Conservation (phyloP, 2,329 filamentous ascomycete genomes). For the Phyllosticta citribraziliensis region DNA sequence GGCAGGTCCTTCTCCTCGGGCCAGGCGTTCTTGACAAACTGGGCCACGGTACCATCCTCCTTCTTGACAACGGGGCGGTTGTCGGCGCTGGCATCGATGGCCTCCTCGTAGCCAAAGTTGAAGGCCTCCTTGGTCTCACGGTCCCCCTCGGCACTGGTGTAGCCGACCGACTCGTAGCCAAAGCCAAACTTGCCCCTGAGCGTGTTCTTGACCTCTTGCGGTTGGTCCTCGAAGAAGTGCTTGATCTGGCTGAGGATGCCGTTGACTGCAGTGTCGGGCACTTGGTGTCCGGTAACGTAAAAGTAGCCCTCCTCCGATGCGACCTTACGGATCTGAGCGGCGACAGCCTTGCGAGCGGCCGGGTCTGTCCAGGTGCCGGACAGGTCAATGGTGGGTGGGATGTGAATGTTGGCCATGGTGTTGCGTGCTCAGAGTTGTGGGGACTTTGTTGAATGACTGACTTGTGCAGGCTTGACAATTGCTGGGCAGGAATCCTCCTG, state of each 20-base stretch:
- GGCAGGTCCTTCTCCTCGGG: slow-evolving; percentile 29
- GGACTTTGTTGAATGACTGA: no score
- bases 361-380: no score
- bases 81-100: slow-evolving; percentile 29
- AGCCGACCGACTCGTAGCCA: slow-evolving; percentile 33
- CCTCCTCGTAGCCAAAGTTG: slow-evolving; percentile 34
- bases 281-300: slow-evolving; percentile 29
- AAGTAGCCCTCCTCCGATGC: slow-evolving; percentile 31
- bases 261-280: slow-evolving; percentile 19
- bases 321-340: slow-evolving; percentile 27
- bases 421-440: no score
- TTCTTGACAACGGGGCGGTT: slow-evolving; percentile 30
- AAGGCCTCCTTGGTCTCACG: slow-evolving; percentile 33
- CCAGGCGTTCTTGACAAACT: slow-evolving; percentile 26
- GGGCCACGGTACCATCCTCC: slow-evolving; percentile 26
- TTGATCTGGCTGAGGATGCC: slow-evolving; percentile 27
- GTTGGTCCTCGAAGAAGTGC: slow-evolving; percentile 25
- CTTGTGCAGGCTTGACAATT: no score
- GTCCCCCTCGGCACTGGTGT: slow-evolving; percentile 30
- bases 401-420: no score
- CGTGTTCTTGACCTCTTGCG: slow-evolving; percentile 25
- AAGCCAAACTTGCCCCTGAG: slow-evolving; percentile 32
- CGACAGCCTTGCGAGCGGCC: slow-evolving; percentile 19
- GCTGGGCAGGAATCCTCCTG: no score
- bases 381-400: no score